Conservation (phyloP, 305 asterid species). For the Salvia sclarea region DNA sequence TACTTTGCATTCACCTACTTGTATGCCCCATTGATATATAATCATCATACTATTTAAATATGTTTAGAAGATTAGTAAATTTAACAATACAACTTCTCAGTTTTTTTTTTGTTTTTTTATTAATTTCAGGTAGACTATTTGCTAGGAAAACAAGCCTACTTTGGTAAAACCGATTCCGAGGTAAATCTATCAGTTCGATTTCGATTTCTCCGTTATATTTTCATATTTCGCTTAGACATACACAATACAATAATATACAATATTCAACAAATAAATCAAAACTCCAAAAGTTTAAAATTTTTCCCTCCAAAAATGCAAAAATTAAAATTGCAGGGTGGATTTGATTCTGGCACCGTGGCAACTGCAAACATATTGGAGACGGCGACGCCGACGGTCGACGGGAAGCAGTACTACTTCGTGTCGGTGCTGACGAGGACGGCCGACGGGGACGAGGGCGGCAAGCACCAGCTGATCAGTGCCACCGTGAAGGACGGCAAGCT, state of each 20-base stretch:
- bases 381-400: conserved; percentile 53
- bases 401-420: conserved; percentile 57
- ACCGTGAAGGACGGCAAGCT: conserved; percentile 81
- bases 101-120: no score
- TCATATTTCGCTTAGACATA: no score
- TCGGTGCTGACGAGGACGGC: conserved; percentile 90
- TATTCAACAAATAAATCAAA: no score
- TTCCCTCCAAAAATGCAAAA: no score
- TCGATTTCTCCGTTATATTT: no score
- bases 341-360: conserved; percentile 80
- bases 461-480: conserved; percentile 81
- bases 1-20: no score
- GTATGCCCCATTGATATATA: no score
- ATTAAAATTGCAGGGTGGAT: conserved; percentile 64
- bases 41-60: no score
- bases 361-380: conserved; percentile 81
- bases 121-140: conserved; percentile 84
- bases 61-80: no score
- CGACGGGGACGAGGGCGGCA: conserved; percentile 95
- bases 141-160: conserved; percentile 83
- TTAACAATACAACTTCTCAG: no score
- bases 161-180: conserved; percentile 88
- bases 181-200: conserved; percentile 32
- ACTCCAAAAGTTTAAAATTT: no score
- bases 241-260: no score